Evolutionary conservation across 1,284 basidiomycete genomes (phyloP).

Genomic region (Phylloboletellus chloephorus): DNA sequence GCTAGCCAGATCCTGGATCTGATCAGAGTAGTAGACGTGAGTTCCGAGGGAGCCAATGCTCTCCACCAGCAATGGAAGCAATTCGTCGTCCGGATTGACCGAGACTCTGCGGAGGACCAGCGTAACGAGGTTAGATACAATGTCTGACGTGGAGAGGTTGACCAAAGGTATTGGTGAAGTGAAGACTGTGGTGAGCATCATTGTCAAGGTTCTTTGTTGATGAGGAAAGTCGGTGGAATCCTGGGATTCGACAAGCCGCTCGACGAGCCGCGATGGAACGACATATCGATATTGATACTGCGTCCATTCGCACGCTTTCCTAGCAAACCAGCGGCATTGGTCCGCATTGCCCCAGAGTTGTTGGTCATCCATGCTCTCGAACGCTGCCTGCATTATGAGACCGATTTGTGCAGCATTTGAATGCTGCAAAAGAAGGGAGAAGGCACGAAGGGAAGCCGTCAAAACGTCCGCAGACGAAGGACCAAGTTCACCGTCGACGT

Average conservation of each 20-base stretch:
- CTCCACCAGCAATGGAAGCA: slow-evolving; percentile 69
- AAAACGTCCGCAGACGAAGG: slow-evolving; percentile 73
- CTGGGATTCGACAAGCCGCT: slow-evolving; percentile 68
- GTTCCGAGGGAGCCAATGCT: slow-evolving; percentile 82
- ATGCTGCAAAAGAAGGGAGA: slow-evolving; percentile 72
- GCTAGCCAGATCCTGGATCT: slow-evolving; percentile 88
- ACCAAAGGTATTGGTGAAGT: slow-evolving; percentile 79
- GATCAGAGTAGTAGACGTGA: slow-evolving; percentile 94
- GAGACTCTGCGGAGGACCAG: slow-evolving; percentile 71
- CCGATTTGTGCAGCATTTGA: slow-evolving; percentile 76
- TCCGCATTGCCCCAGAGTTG: slow-evolving; percentile 69
- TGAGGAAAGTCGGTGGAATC: slow-evolving; percentile 49
- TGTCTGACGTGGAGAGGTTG: slow-evolving; percentile 88
- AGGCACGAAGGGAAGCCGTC: slow-evolving; percentile 65
- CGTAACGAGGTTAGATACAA: slow-evolving; percentile 72
- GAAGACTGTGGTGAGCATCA: slow-evolving; percentile 83
- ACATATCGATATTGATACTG: slow-evolving; percentile 91
- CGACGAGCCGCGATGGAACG: slow-evolving; percentile 81
- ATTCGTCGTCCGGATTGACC: slow-evolving; percentile 58
- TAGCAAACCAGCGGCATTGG: slow-evolving; percentile 81
- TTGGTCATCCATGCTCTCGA: slow-evolving; percentile 59
- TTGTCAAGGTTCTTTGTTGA: slow-evolving; percentile 67
- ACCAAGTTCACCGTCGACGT: slow-evolving; percentile 84
- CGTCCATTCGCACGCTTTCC: slow-evolving; percentile 75
- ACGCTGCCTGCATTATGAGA: slow-evolving; percentile 64